Percentiles rank a stretch among this genome's conserved stretches.
phyloP scores from a whole-genome alignment of 108 stramenopile species.

The Cyclotella sp. region DNA sequence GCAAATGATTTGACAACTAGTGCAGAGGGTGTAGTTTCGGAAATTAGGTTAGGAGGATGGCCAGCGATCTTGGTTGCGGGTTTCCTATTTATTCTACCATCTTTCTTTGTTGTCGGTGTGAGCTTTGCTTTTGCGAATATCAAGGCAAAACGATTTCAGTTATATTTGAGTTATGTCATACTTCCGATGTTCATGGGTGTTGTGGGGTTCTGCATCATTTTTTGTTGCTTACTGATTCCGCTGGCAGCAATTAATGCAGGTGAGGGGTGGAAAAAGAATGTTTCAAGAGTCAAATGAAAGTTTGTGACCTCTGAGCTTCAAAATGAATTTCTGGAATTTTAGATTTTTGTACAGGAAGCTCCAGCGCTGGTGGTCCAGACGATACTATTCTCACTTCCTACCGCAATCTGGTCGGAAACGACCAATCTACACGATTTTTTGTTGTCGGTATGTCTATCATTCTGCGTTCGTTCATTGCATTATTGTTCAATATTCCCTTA shows the following conservation, averaged over 20 bases:
- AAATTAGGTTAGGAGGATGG: conserved; percentile 14
- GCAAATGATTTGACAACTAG: background rate
- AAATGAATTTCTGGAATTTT: too few species aligned
- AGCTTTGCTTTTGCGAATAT: conserved; percentile 4
- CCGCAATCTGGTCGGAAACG: conserved; percentile 21
- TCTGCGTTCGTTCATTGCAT: background rate
- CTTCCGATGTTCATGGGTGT: conserved; percentile 18
- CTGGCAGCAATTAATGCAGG: conserved; percentile 24
- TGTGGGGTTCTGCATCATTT: conserved; percentile 10
- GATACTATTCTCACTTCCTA: conserved; percentile 26
- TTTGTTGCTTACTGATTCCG: conserved; percentile 19
- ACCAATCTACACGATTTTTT: background rate
- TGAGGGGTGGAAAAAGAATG: background rate
- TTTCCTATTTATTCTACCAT: conserved; percentile 15
- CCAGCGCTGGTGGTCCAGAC: conserved; percentile 11
- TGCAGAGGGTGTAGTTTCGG: conserved; percentile 9
- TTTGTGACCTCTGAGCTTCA: background rate
- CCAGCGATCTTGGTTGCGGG: conserved; percentile 14
- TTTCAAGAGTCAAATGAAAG: background rate
- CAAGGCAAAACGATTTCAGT: conserved; percentile 2
- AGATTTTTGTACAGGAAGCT: conserved; percentile 24
- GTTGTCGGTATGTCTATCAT: conserved; percentile 15
- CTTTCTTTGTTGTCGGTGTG: conserved; percentile 26
- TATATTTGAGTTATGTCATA: conserved; percentile 15
- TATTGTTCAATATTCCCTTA: background rate